Evolutionary conservation across 768 basidiomycete genomes (phyloP).

Genomic region (Tylopilus rubrobrunneus): DNA sequence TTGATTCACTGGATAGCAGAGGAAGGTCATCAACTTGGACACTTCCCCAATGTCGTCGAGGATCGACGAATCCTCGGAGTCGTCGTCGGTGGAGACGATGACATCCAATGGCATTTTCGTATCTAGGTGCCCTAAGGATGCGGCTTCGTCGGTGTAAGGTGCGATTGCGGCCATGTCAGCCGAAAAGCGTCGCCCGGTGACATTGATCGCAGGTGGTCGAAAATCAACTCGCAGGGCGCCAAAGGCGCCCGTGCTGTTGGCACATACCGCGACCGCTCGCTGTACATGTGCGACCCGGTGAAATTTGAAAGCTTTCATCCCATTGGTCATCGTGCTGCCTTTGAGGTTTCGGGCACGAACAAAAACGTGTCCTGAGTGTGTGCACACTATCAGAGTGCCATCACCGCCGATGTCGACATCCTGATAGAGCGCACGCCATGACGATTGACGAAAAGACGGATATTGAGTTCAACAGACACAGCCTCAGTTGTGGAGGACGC

Average conservation of each 20-base stretch:
- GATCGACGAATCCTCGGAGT: conserved; percentile 36
- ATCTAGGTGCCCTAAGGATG: not conserved
- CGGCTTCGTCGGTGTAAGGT: conserved; percentile 44
- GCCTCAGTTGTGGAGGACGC: conserved; percentile 17
- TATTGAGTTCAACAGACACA: not conserved
- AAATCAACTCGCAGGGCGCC: conserved; percentile 80
- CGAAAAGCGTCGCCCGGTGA: conserved; percentile 53
- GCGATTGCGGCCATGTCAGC: conserved; percentile 64
- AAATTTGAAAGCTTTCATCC: conserved; percentile 65
- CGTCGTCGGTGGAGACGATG: conserved; percentile 29
- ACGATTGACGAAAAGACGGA: not conserved
- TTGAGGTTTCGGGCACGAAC: conserved; percentile 60
- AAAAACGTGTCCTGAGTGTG: conserved; percentile 92
- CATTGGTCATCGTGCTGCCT: conserved; percentile 20
- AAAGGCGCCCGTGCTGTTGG: conserved; percentile 85
- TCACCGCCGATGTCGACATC: conserved; percentile 89
- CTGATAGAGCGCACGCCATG: conserved; percentile 30
- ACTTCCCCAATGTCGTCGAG: conserved; percentile 34
- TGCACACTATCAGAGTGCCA: conserved; percentile 87
- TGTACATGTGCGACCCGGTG: conserved; percentile 78
- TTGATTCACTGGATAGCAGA: conserved; percentile 3
- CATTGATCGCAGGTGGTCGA: conserved; percentile 47
- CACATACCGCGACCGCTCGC: conserved; percentile 78
- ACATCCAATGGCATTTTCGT: not conserved
- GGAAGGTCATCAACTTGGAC: conserved; percentile 18